Conservation (phyloP, 2,329 filamentous ascomycete genomes). For the Ophiognomonia clavigignenti-juglandacearum region DNA sequence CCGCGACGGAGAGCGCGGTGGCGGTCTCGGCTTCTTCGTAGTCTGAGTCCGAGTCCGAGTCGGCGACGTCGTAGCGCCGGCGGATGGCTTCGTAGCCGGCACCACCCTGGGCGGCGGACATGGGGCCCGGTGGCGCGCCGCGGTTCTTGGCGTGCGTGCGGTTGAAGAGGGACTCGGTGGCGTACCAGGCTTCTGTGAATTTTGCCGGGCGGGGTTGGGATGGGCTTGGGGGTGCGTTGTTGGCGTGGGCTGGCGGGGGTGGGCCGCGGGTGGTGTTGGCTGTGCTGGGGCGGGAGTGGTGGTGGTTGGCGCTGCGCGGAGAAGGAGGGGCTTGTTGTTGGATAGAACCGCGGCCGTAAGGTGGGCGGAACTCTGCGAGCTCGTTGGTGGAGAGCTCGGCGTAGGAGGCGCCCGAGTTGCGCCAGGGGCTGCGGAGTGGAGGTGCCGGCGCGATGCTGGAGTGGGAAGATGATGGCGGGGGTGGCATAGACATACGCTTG, state of each 20-base stretch:
- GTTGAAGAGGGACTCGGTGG: constrained; percentile 48
- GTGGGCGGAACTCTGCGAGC: constrained; percentile 20
- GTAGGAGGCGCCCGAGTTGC: constrained; percentile 37
- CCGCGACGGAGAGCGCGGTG: constrained; percentile 9
- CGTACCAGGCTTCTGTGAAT: constrained; percentile 52
- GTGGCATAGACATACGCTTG: constrained; percentile 43
- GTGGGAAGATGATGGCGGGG: constrained; percentile 16
- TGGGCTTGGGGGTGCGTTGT: constrained; percentile 18
- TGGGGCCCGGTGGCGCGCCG: constrained; percentile 35
- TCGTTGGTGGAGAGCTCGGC: constrained; percentile 36
- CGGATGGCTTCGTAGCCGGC: constrained; percentile 41
- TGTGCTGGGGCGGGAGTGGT: constrained; percentile 23
- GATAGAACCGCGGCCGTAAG: constrained; percentile 12
- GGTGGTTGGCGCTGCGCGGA: constrained; percentile 24
- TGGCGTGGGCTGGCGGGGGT: constrained; percentile 13
- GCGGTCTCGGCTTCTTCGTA: constrained; percentile 21
- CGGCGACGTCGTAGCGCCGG: constrained; percentile 38
- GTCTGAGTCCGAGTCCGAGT: constrained; percentile 36
- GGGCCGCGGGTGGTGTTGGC: constrained; percentile 21
- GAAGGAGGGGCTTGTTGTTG: constrained; percentile 18
- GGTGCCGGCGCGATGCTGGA: constrained; percentile 3
- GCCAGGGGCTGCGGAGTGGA: constrained; percentile 21
- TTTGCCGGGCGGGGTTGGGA: constrained; percentile 35
- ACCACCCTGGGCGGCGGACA: constrained; percentile 25
- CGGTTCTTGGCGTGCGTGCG: constrained; percentile 50